A percentile compares a stretch with the other conserved stretches of the same genome.
These are phyloP conservation scores for Wickerhamomyces pijperi DNA, from an alignment of 805 yeast species.

Conservation along the genomic window DNA sequence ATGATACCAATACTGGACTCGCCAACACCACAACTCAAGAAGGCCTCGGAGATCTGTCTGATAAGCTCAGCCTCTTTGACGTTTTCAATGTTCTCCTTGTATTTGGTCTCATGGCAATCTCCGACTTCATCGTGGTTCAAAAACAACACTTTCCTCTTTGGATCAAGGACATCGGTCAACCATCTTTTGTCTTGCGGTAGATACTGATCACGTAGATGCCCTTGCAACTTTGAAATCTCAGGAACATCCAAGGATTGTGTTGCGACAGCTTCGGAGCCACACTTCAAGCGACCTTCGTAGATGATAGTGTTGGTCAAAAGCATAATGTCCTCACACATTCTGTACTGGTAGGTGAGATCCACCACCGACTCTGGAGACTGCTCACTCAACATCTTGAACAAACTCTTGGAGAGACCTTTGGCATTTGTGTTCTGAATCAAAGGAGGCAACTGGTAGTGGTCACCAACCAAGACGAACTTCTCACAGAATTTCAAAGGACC, in stretches of 20 bases:
- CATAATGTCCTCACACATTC: slow-evolving; percentile 92
- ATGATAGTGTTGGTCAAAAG: slow-evolving; percentile 66
- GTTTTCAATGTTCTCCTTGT: slow-evolving; percentile 66
- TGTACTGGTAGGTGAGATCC: slow-evolving; percentile 71
- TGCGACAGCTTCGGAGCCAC: slow-evolving; percentile 63
- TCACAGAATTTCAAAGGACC: slow-evolving; percentile 78
- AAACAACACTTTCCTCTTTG: slow-evolving; percentile 55
- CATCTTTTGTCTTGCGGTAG: slow-evolving; percentile 25
- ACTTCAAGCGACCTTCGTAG: slow-evolving; percentile 63
- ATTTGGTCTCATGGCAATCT: slow-evolving; percentile 36
- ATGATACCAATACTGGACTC: slow-evolving; percentile 67
- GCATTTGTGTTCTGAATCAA: slow-evolving; percentile 65
- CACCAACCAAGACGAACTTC: slow-evolving; percentile 89
- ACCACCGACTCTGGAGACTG: slow-evolving; percentile 64
- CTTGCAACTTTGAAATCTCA: slow-evolving; percentile 8
- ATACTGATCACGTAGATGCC: slow-evolving; percentile 2
- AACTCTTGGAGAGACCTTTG: slow-evolving; percentile 53
- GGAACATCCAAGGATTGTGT: slow-evolving; percentile 44
- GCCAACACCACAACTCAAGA: slow-evolving; percentile 48
- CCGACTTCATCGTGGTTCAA: slow-evolving; percentile 66
- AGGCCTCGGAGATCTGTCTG: slow-evolving; percentile 46
- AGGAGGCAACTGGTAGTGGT: slow-evolving; percentile 90
- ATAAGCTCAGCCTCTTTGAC: slow-evolving; percentile 60
- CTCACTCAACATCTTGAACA: slow-evolving; percentile 68
- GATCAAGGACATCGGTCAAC: slow-evolving; percentile 46